A percentile compares a stretch with the other conserved stretches of the same genome.
Evolutionary conservation across 148 eudicot genomes (phyloP).

Genomic region (Arbutus unedo): DNA sequence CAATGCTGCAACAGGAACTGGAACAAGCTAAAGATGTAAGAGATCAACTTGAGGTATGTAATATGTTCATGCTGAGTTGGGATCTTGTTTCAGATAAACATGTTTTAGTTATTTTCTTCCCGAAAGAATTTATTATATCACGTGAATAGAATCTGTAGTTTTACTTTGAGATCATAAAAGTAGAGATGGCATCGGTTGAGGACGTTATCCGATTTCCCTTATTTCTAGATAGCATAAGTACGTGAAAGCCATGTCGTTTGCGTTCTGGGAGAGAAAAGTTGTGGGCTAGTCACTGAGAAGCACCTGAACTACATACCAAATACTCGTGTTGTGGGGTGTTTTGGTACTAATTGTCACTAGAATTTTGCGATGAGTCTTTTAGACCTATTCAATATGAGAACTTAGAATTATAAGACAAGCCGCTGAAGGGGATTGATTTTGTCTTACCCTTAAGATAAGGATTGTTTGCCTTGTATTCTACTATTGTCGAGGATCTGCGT

Average conservation of each 20-base stretch:
- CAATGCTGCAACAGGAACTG: constrained; percentile 54
- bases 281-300: constrained; percentile 1
- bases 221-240: not conserved
- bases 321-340: not conserved
- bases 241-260: not conserved
- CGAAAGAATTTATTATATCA: not conserved
- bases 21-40: constrained; percentile 53
- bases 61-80: constrained; percentile 37
- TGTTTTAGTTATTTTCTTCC: not conserved
- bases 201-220: not conserved
- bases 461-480: not conserved
- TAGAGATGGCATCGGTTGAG: not conserved
- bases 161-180: not conserved
- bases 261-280: not conserved
- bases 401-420: not conserved
- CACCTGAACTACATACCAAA: not conserved
- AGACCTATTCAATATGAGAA: not conserved
- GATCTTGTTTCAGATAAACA: not conserved
- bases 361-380: not conserved
- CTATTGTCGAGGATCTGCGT: not conserved
- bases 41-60: constrained; percentile 78
- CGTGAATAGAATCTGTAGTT: not conserved
- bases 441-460: not conserved
- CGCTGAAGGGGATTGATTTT: not conserved
- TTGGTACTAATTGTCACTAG: not conserved